These are phyloP conservation scores for Extremus antarcticus DNA, from an alignment of 495 filamentous ascomycete species.

Conservation along the genomic window DNA sequence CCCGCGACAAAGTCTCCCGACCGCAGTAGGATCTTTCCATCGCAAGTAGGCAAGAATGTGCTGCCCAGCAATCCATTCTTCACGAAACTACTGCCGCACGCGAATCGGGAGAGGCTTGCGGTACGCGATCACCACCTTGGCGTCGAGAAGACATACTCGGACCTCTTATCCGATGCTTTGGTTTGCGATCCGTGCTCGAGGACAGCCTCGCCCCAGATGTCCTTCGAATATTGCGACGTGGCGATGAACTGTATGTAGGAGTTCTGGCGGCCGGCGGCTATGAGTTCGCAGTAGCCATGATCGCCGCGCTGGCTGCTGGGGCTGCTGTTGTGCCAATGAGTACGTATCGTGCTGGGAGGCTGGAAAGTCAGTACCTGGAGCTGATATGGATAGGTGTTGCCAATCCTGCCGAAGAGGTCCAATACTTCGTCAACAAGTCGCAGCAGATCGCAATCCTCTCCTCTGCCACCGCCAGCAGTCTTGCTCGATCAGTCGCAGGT, in stretches of 20 bases:
- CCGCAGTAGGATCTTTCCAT: constrained; percentile 3
- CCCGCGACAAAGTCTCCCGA: not conserved
- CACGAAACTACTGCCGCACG: not conserved
- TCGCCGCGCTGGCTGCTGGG: constrained; percentile 32
- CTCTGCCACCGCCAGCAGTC: constrained; percentile 2
- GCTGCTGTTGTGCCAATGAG: constrained; percentile 27
- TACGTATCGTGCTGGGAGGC: too few species aligned
- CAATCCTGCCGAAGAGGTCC: constrained; percentile 31
- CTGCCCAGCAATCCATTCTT: constrained; percentile 1
- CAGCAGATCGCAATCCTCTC: constrained; percentile 17
- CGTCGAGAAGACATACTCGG: not conserved
- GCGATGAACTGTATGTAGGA: constrained; percentile 34
- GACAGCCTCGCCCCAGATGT: not conserved
- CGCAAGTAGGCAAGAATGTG: not conserved
- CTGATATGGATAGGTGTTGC: constrained; percentile 1
- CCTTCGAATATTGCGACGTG: not conserved
- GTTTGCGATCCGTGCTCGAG: not conserved
- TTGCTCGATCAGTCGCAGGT: constrained; percentile 2
- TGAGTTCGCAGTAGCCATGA: constrained; percentile 35
- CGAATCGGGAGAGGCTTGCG: not conserved
- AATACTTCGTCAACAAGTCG: constrained; percentile 31
- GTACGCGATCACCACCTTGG: not conserved
- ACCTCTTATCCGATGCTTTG: not conserved
- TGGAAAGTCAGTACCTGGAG: too few species aligned
- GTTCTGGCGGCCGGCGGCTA: constrained; percentile 35